phyloP scores from a whole-genome alignment of 2,329 filamentous ascomycete species.

The Botrytis paeoniae region DNA sequence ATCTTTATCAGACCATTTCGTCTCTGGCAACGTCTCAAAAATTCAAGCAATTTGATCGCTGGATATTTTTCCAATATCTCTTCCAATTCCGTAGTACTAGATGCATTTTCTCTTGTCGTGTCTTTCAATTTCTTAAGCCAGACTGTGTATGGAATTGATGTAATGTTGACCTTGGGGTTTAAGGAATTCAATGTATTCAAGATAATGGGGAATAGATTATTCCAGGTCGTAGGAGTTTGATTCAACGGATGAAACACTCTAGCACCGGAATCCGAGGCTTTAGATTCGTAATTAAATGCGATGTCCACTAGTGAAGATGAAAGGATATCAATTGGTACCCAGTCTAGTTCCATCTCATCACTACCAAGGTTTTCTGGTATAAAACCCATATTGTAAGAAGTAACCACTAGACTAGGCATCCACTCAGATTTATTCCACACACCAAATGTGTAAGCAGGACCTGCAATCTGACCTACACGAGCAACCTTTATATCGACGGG shows the following conservation, averaged over 20 bases:
- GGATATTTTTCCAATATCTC: slow-evolving; percentile 2
- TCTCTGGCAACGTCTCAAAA: slow-evolving; percentile 8
- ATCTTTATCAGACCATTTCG: background rate
- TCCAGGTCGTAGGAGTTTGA: background rate
- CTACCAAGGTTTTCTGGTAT: background rate
- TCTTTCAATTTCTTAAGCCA: slow-evolving; percentile 10
- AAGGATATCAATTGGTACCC: slow-evolving; percentile 13
- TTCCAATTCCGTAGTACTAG: background rate
- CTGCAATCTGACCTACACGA: slow-evolving; percentile 49
- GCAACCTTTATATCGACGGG: slow-evolving; percentile 41
- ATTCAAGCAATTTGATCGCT: slow-evolving; percentile 5
- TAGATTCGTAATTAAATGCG: background rate
- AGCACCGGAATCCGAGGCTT: background rate
- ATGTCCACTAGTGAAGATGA: background rate
- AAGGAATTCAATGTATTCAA: slow-evolving; percentile 1
- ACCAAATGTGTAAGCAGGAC: slow-evolving; percentile 24
- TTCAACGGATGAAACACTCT: slow-evolving; percentile 12
- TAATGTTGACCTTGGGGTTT: background rate
- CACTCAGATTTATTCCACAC: background rate
- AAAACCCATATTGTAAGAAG: background rate
- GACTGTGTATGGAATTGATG: background rate
- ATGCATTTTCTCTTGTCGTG: background rate
- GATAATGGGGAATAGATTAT: background rate
- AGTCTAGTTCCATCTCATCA: slow-evolving; percentile 7
- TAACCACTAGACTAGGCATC: slow-evolving; percentile 5